Conservation (phyloP, 306 rosid species). For the Hylodesmum podocarpum region DNA sequence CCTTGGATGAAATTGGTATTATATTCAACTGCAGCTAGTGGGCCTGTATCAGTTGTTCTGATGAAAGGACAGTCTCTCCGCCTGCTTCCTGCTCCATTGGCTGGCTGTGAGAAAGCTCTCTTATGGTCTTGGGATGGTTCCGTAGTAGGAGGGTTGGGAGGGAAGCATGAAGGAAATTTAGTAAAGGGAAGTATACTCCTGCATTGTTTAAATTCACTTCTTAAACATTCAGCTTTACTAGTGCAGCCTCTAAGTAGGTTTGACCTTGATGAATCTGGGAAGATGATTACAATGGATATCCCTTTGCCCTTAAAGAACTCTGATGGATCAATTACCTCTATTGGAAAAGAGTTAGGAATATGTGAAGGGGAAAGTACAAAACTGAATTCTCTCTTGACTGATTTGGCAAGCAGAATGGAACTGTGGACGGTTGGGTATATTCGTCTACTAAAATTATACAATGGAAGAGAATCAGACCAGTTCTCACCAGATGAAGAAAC, state of each 20-base stretch:
- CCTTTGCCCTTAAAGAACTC: conserved; percentile 87
- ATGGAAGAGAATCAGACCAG: conserved; percentile 55
- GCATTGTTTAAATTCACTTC: conserved; percentile 88
- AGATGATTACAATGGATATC: conserved; percentile 71
- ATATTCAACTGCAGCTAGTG: conserved; percentile 70
- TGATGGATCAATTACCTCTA: conserved; percentile 66
- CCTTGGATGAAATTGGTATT: conserved; percentile 96
- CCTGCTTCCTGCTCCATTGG: conserved; percentile 95
- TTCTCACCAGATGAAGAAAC: conserved; percentile 52
- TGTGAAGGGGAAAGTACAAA: conserved; percentile 60
- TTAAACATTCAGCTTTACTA: conserved; percentile 84
- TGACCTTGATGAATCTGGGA: conserved; percentile 82
- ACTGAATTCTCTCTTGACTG: conserved; percentile 57
- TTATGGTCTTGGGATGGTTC: conserved; percentile 99
- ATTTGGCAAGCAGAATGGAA: conserved; percentile 70
- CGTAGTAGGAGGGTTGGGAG: conserved; percentile 88
- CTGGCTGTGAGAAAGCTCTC: conserved; percentile 95
- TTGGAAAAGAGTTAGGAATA: conserved; percentile 70
- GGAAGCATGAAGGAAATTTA: conserved; percentile 82
- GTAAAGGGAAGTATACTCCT: conserved; percentile 82
- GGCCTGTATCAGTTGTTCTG: conserved; percentile 91
- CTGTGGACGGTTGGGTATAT: conserved; percentile 87
- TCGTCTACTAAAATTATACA: conserved; percentile 75
- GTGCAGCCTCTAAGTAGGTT: conserved; percentile 88
- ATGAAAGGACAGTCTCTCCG: conserved; percentile 98